Base-by-base conservation (phyloP, 345 rosid species). In the Hirschfeldia incana region DNA sequence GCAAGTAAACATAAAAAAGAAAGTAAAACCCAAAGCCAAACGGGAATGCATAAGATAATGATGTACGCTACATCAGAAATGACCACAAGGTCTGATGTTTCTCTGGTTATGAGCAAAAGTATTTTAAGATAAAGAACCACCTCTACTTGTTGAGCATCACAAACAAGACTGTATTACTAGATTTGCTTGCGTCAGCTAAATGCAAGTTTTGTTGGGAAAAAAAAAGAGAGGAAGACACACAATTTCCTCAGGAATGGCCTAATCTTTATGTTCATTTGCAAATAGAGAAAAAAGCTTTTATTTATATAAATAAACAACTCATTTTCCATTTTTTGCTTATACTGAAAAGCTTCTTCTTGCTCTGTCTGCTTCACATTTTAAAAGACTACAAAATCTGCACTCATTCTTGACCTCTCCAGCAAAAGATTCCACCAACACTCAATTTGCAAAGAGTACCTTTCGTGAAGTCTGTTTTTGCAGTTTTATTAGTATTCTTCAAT, bases 141-240 rank as follows among this genome's bases (percentile, higher is more conserved):
- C 65, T 72, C 58, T 51, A 51, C 21, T 59, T 60, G 30, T 28
- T 44, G 58, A 51, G 57, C 30, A 33, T 34, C 28, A 58, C 58
- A 16, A 29, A 2, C 8, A 46, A 46, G 29, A 42, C 4, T 77
- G 70, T 62, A 77, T 67, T 49, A 76, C 53, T 60, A 69, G 69
- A 55, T 34, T 51, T 75, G 59, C 85, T 73, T 84, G 91, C 85
- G 86, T 85, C 87, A 62, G 70, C 84, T 83, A 65, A 81, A 83
- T 88, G 91, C 91, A 57, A 32, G 57, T n/a, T 51, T 51, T 51
- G 58, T 51, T 15, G 17, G 2, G 28, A 69, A 32, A n/a, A 59
- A 59, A 33, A 73, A 15, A 44, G n/a, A 44, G 51, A 44, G n/a
- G 29, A 60, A 60, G 15, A 67, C 74, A 39, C 34, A 37, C 58